Evolutionary conservation across 495 filamentous ascomycete genomes (phyloP).

Genomic region (Trypethelium eluteriae): DNA sequence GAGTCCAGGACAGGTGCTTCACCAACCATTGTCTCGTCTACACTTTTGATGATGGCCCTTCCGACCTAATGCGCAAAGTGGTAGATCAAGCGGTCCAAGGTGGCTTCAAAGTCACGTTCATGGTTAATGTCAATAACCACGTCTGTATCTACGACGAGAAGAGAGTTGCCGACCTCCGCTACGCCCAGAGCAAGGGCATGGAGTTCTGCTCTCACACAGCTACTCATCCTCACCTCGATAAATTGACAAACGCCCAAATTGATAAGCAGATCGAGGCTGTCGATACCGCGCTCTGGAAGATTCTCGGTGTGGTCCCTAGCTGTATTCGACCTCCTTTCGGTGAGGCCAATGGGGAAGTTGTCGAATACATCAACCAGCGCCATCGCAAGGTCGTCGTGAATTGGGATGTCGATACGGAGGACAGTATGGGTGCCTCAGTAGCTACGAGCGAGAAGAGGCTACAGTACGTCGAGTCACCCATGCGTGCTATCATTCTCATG

Average conservation of each 20-base stretch:
- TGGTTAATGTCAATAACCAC: background rate
- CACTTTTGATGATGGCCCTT: constrained; percentile 1
- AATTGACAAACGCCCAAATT: background rate
- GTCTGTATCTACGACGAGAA: background rate
- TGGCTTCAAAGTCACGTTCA: constrained; percentile 2
- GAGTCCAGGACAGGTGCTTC: background rate
- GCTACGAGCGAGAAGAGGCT: background rate
- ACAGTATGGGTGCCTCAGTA: constrained; percentile 3
- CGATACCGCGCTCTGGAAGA: constrained; percentile 8
- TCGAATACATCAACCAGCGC: background rate
- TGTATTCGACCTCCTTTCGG: background rate
- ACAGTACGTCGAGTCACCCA: background rate
- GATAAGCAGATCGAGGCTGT: background rate
- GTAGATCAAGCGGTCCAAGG: background rate
- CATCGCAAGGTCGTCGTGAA: background rate
- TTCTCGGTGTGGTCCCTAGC: background rate
- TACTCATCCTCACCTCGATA: background rate
- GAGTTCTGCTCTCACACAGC: constrained; percentile 8
- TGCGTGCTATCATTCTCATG: background rate
- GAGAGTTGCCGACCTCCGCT: background rate
- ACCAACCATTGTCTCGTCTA: background rate
- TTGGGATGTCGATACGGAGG: background rate
- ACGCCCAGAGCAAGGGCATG: constrained; percentile 1
- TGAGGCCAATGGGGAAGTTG: background rate
- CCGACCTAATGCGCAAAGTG: background rate